Evolutionary conservation across 495 filamentous ascomycete genomes (phyloP), one percentile per base, ranked within the genome.

Genomic region (Daldinia childiae): DNA sequence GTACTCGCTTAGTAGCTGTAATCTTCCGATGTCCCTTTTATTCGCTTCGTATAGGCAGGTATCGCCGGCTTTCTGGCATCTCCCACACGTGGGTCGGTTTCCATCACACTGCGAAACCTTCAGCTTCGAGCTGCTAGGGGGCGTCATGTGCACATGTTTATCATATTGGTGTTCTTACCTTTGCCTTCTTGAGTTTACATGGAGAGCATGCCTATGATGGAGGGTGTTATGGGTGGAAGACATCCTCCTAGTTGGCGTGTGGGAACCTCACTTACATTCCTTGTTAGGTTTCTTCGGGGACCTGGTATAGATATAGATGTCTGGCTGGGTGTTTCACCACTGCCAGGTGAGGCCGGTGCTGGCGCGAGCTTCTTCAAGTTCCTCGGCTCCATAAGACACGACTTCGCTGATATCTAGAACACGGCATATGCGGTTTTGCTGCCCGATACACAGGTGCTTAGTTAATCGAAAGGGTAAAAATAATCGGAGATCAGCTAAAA

Each of bases 11-110:
- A 72, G 24, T 6, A 72, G 50, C 38, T 72, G 69, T 17, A 72
- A 15, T 52, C 52, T 60, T 19, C 41, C 55, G n/a, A 72, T 72
- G 36, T 72, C 69, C 21, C 69, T 55, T 43, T 62, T 64, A 55
- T 72, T 72, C n/a, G 64, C 64, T 57, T 72, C 64, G 69, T 72
- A 72, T 45, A 68, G 19, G 21, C 69, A 72, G 30, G 60, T 45
- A 14, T 72, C 69, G 69, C 64, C 56, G 54, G 36, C 36, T 36
- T 65, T 72, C 29, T 64, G 64, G 9, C 69, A 72, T 65, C 69
- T 64, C 24, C 64, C 64, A 24, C 69, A 72, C 6, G 30, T 8
- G 12, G 69, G 69, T 52, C 69, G 69, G 26, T 43, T 64, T 24
- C 69, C 69, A n/a, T 72, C 69, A 68, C 69, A 72, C 69, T 72